Evolutionary conservation across 257 asterid species (phyloP), one percentile per base, ranked within the genome.

Genomic region (Solanum pimpinellifolium): DNA sequence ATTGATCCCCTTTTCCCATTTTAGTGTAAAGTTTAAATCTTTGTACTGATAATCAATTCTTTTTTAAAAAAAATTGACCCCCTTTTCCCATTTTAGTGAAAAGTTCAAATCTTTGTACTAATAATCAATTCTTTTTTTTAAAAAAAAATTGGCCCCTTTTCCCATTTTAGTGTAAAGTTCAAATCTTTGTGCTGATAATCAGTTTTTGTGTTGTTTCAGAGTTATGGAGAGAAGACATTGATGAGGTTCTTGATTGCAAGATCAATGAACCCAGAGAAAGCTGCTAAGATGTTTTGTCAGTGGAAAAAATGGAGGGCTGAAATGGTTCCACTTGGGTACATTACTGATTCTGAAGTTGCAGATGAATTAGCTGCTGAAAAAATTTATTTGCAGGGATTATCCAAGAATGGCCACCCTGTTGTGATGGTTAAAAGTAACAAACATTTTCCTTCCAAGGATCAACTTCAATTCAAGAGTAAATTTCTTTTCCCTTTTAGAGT

Each of bases 211-310:
- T 56, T 56, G 56, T 0, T 84, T 95, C 91, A 96, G 99, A 89
- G 89, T 41, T 92, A 81, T 87, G 95, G 89, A 35, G 96, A 94
- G 27, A 83, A 89, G 11, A 94, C 94, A 41, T 88, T 96, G 88
- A 85, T 89, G 91, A 93, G 98, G 90, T 96, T 95, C 96, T 93
- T 96, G 98, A 92, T 95, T 69, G 99, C 99, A 59, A 95, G 99
- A 89, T 95, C 98, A 84, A 91, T 92, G 90, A 95, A 95, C 92
- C 15, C 42, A 44, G 94, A 89, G 6, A 96, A 95, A 87, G 97
- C 98, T 85, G 93, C 98, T 15, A 95, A 93, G 81, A 94, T 96
- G 98, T 92, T 95, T 78, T 92, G 91, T 81, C 92, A 96, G 88
- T 95, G 98, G 98, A 86, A 85, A 42, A 91, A 93, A 86, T 96